These are phyloP conservation scores for Termitomyces bulborhizus DNA, from an alignment of 768 basidiomycete genomes.

Conservation along the genomic window DNA sequence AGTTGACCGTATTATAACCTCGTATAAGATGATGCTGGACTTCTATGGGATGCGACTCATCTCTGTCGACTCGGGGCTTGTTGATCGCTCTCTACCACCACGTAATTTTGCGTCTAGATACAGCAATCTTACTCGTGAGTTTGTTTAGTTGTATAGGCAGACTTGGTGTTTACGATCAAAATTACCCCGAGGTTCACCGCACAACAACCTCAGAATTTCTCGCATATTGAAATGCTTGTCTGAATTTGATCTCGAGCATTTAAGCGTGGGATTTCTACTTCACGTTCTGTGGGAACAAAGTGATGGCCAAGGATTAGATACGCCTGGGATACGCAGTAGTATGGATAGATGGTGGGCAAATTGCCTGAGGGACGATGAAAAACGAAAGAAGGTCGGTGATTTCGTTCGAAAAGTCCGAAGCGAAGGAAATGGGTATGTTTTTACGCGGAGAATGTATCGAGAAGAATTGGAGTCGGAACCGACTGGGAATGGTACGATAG, in stretches of 20 bases:
- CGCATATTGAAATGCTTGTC: constrained; percentile 73
- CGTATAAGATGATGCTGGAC: constrained; percentile 71
- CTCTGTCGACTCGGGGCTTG: constrained; percentile 49
- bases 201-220: constrained; percentile 73
- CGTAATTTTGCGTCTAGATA: constrained; percentile 50
- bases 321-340: constrained; percentile 42
- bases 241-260: constrained; percentile 58
- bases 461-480: constrained; percentile 16
- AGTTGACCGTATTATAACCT: constrained; percentile 44
- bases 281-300: constrained; percentile 69
- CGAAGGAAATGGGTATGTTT: constrained; percentile 33
- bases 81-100: constrained; percentile 45
- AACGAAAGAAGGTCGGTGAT: constrained; percentile 49
- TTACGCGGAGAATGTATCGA: constrained; percentile 56
- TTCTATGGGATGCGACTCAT: constrained; percentile 74
- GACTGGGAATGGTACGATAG: constrained; percentile 18
- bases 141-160: background rate
- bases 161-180: background rate
- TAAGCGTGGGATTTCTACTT: constrained; percentile 62
- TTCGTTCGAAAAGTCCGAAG: constrained; percentile 45
- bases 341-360: constrained; percentile 81
- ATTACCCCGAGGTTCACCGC: constrained; percentile 44
- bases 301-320: constrained; percentile 45
- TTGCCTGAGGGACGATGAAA: constrained; percentile 57
- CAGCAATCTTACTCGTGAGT: constrained; percentile 62